Evolutionary conservation across 1,284 basidiomycete species (phyloP).

Genomic region (Sanghuangporus sanghuang): DNA sequence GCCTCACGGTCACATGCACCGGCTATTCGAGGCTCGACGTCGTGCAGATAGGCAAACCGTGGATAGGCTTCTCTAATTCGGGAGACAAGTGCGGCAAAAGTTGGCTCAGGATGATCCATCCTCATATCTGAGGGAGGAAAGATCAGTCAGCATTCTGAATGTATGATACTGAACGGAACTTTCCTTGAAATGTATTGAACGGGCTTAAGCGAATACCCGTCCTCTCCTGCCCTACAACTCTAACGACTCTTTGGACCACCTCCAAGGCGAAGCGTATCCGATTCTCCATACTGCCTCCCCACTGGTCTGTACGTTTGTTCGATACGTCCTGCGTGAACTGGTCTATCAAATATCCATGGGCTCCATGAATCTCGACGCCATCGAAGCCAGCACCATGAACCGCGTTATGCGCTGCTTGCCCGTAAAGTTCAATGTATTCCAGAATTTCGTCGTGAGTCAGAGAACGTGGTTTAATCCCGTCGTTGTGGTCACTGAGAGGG

Average conservation of each 20-base stretch:
- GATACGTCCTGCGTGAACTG: conserved; percentile 35
- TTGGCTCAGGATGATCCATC: conserved; percentile 29
- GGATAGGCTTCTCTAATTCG: conserved; percentile 35
- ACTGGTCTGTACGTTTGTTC: conserved; percentile 55
- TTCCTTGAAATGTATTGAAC: conserved; percentile 39
- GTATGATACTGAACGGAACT: not conserved
- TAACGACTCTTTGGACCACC: conserved; percentile 36
- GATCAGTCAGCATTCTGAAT: too few species aligned
- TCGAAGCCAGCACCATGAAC: conserved; percentile 40
- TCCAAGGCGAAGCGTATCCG: conserved; percentile 44
- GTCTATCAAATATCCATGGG: conserved; percentile 37
- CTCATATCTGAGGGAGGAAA: conserved; percentile 21
- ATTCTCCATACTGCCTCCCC: conserved; percentile 54
- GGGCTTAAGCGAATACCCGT: conserved; percentile 52
- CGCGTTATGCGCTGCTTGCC: conserved; percentile 15
- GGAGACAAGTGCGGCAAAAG: conserved; percentile 34
- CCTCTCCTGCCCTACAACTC: conserved; percentile 33
- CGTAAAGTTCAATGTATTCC: conserved; percentile 9
- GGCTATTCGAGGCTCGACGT: conserved; percentile 34
- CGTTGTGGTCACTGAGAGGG: conserved; percentile 33
- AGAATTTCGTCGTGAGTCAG: conserved; percentile 21
- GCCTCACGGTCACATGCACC: conserved; percentile 15
- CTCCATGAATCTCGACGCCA: conserved; percentile 37
- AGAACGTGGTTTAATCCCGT: conserved; percentile 17
- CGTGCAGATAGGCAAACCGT: conserved; percentile 52